Evolutionary conservation across 495 filamentous ascomycete genomes (phyloP).

Genomic region (Polyplosphaeria fusca): DNA sequence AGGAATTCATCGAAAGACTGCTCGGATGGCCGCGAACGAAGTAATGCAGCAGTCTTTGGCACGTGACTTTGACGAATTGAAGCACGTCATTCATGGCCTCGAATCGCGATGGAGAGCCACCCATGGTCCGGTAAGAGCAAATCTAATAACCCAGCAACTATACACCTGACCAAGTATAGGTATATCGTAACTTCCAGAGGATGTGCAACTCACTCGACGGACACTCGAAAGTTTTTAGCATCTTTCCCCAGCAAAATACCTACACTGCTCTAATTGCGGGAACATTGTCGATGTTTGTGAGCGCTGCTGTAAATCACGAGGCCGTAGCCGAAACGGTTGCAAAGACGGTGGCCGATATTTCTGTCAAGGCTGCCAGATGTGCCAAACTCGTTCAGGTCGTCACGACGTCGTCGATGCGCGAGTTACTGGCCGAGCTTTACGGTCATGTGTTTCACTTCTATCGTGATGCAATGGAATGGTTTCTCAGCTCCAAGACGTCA

Average conservation of each 20-base stretch:
- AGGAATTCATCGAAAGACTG: background rate
- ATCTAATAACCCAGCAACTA: too few relatives aligned
- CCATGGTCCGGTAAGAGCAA: background rate
- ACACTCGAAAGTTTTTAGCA: background rate
- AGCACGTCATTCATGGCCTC: background rate
- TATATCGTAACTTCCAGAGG: background rate
- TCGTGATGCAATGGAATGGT: background rate
- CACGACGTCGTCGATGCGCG: background rate
- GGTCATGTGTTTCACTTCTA: background rate
- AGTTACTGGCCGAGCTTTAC: background rate
- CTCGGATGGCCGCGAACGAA: background rate
- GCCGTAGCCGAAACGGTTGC: background rate
- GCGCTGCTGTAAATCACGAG: background rate
- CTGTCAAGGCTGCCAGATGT: background rate
- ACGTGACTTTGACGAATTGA: background rate
- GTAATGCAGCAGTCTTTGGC: background rate
- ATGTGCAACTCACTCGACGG: background rate
- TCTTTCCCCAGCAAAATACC: constrained; percentile 1
- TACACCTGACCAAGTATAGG: background rate
- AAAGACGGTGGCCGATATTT: background rate
- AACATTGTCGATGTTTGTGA: background rate
- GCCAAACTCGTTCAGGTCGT: background rate
- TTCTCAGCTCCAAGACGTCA: background rate
- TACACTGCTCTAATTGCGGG: background rate
- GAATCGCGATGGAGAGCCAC: background rate